Percentiles rank a stretch among this genome's conserved stretches.
Evolutionary conservation across 306 rosid genomes (phyloP).

Genomic region (Citrullus colocynthis): DNA sequence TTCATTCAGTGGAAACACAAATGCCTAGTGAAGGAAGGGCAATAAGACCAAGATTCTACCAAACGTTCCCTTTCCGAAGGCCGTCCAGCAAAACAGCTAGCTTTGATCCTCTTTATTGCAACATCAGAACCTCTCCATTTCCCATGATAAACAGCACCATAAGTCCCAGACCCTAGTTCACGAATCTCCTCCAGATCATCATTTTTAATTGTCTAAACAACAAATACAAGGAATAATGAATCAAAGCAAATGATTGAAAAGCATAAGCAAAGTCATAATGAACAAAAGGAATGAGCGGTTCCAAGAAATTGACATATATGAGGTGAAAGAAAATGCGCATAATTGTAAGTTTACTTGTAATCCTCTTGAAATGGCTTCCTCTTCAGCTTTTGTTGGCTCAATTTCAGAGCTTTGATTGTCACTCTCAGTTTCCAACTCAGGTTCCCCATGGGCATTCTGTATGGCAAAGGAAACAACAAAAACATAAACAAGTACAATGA

Average conservation of each 20-base stretch:
- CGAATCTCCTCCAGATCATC: conserved; percentile 97
- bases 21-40: conserved; percentile 15
- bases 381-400: conserved; percentile 95
- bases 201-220: conserved; percentile 65
- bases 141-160: conserved; percentile 94
- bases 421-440: conserved; percentile 55
- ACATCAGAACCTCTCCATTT: conserved; percentile 99
- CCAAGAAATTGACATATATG: not conserved
- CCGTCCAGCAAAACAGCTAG: conserved; percentile 94
- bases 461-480: conserved; percentile 17
- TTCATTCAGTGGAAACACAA: conserved; percentile 1
- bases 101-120: conserved; percentile 91
- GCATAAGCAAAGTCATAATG: conserved; percentile 8
- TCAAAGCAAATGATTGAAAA: not conserved
- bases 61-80: conserved; percentile 92
- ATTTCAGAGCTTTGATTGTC: conserved; percentile 53
- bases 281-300: not conserved
- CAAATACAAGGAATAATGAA: conserved; percentile 13
- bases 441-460: conserved; percentile 58
- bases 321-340: conserved; percentile 3
- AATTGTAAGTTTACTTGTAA: conserved; percentile 51
- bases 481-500: conserved; percentile 6
- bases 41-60: conserved; percentile 38
- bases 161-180: conserved; percentile 95
- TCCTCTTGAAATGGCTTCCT: conserved; percentile 86